phyloP scores from a whole-genome alignment of 176 grass and related monocot species.

The Bromus sterilis region DNA sequence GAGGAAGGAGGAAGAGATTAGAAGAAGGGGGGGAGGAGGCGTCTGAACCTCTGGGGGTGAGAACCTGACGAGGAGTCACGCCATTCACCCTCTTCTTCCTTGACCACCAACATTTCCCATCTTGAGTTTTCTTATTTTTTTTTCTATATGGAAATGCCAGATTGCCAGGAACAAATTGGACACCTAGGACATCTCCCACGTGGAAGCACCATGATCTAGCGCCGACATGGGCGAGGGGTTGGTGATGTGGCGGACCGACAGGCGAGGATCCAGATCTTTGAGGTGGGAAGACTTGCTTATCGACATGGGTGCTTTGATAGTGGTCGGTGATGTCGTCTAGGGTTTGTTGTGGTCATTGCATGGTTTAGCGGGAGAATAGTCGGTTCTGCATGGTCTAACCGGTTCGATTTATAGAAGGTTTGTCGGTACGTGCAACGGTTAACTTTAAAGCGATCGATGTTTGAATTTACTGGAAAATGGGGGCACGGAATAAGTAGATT shows the following conservation, averaged over 20 bases:
- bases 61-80: neutral
- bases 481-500: no score
- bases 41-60: neutral
- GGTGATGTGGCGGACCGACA: neutral
- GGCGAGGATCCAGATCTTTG: neutral
- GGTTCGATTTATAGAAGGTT: neutral
- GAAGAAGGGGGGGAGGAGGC: neutral
- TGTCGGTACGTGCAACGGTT: neutral
- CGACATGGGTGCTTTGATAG: no score
- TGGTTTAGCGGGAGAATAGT: neutral
- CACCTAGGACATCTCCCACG: neutral
- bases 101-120: neutral
- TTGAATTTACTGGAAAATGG: no score
- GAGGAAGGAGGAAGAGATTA: neutral
- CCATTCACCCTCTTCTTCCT: neutral
- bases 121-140: neutral
- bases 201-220: neutral
- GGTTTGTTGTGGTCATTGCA: neutral
- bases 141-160: no score
- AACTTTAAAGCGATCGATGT: rapidly evolving
- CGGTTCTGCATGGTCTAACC: neutral
- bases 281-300: neutral
- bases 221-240: neutral
- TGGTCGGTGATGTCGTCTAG: neutral
- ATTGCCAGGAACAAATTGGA: neutral